Evolutionary conservation across 1,139 yeast genomes (phyloP).

Genomic region (Suhomyces maxii): DNA sequence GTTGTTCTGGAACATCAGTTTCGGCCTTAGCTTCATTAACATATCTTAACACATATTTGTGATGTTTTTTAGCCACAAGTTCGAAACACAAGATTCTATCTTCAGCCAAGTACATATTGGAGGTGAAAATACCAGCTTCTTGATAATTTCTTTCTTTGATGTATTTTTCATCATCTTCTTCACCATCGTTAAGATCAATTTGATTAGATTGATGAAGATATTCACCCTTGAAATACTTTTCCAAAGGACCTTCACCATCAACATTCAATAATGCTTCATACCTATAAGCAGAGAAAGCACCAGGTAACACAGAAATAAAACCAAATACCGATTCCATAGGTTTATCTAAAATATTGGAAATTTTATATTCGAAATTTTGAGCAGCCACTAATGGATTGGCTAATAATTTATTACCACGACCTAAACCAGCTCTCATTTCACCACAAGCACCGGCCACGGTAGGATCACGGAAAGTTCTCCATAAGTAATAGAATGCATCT

Average conservation of each 20-base stretch:
- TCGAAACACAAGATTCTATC: slow-evolving; percentile 83
- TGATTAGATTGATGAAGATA: slow-evolving; percentile 55
- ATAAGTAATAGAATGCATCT: slow-evolving; percentile 71
- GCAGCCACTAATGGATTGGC: slow-evolving; percentile 79
- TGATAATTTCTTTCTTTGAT: slow-evolving; percentile 44
- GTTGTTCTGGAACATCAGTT: slow-evolving; percentile 77
- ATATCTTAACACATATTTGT: slow-evolving; percentile 65
- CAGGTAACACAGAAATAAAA: slow-evolving; percentile 78
- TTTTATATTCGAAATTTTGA: slow-evolving; percentile 81
- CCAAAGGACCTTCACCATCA: slow-evolving; percentile 69
- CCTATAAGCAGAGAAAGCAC: slow-evolving; percentile 84
- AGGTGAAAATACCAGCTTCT: slow-evolving; percentile 68
- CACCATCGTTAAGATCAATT: slow-evolving; percentile 26
- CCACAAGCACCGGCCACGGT: slow-evolving; percentile 90
- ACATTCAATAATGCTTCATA: slow-evolving; percentile 68
- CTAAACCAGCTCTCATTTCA: slow-evolving; percentile 71
- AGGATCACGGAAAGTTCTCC: slow-evolving; percentile 74
- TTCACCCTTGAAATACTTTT: slow-evolving; percentile 79
- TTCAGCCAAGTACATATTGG: slow-evolving; percentile 85
- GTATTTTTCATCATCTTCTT: slow-evolving; percentile 45
- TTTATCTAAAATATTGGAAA: slow-evolving; percentile 78
- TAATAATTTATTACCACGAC: slow-evolving; percentile 53
- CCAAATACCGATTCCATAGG: slow-evolving; percentile 85
- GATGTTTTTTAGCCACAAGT: slow-evolving; percentile 66
- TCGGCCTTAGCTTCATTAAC: slow-evolving; percentile 78